Base-by-base conservation (phyloP, 1,284 basidiomycete species). In the Phlebopus sp. region DNA sequence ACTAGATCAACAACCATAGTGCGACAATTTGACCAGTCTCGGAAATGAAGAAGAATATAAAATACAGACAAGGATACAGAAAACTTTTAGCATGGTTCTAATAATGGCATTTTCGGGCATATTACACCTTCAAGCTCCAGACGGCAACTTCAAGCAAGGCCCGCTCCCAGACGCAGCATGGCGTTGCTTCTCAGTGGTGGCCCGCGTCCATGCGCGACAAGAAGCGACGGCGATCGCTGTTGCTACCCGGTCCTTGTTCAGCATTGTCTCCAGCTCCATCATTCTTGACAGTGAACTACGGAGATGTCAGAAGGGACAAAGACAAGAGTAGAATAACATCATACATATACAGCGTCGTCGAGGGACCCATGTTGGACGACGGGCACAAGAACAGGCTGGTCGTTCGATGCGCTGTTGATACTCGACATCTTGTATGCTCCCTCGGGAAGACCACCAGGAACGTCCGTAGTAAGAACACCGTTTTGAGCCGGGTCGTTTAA, bases 391-490 rank as follows among this genome's bases (percentile, higher is more conserved):
- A 67, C 74, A n/a, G 84, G 82, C 59, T 81, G 79, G 62, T 85
- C 84, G 67, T 88, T 88, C 31, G 79, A 66, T n/a, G 78, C 71
- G 27, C 72, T 55, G 58, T 78, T 77, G 60, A 82, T 81, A 11
- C 76, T 76, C 56, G 76, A 76, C 29, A 84, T 57, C 47, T 78
- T 72, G 71, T 90, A 89, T n/a, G 71, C 67, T 41, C 82, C 82
- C 40, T 74, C 75, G 14, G 79, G 75, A 14, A 88, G 68, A 46
- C 83, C 84, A 17, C 67, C 68, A 0, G 75, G 67, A 29, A 88
- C 79, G 39, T 71, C 70, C 19, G 75, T 75, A 27, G 73, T 72
- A 19, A 83, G 68, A 5, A 79, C 59, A 30, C 81, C 79, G 37
- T 74, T 73, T 42, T 57, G 55, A 15, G 77, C 81, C 11, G 69